Conservation (phyloP, 495 filamentous ascomycete genomes). For the Daldinia loculata region DNA sequence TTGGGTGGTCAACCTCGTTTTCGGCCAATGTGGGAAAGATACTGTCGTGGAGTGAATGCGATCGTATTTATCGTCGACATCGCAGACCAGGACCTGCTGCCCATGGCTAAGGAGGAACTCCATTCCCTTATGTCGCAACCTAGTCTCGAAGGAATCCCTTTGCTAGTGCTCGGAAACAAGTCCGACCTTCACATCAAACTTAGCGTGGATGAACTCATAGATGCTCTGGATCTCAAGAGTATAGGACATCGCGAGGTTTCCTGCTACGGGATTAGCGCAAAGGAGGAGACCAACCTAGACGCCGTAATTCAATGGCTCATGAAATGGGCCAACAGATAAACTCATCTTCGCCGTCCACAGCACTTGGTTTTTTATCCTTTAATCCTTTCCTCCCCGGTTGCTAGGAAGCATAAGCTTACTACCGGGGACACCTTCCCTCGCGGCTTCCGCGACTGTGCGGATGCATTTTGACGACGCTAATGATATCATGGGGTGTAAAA, state of each 20-base stretch:
- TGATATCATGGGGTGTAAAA: slow-evolving; percentile 49
- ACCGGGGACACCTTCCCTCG: slow-evolving; percentile 14
- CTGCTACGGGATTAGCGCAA: slow-evolving; percentile 98
- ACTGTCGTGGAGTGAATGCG: slow-evolving; percentile 96
- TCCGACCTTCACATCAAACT: slow-evolving; percentile 88
- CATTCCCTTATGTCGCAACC: slow-evolving; percentile 87
- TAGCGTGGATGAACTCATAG: slow-evolving; percentile 93
- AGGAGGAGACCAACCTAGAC: slow-evolving; percentile 98
- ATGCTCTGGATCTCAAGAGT: slow-evolving; percentile 86
- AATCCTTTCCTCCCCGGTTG: slow-evolving; percentile 21
- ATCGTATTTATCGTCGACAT: slow-evolving; percentile 98
- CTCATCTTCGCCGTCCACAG: slow-evolving; percentile 10
- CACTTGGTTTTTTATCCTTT: slow-evolving; percentile 19
- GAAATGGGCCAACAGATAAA: slow-evolving; percentile 74
- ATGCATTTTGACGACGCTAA: slow-evolving; percentile 49
- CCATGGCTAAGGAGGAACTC: slow-evolving; percentile 90
- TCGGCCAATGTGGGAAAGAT: slow-evolving; percentile 98
- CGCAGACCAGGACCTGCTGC: slow-evolving; percentile 80
- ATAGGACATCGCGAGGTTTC: slow-evolving; percentile 94
- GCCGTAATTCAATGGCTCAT: slow-evolving; percentile 97
- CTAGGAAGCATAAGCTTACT: slow-evolving; percentile 18
- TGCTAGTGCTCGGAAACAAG: slow-evolving; percentile 98
- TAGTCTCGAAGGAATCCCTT: slow-evolving; percentile 85
- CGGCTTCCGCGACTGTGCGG: slow-evolving; percentile 38
- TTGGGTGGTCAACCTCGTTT: slow-evolving; percentile 96